Conservation (phyloP, 2,329 filamentous ascomycete genomes). For the Fusarium pseudoanthophilum region DNA sequence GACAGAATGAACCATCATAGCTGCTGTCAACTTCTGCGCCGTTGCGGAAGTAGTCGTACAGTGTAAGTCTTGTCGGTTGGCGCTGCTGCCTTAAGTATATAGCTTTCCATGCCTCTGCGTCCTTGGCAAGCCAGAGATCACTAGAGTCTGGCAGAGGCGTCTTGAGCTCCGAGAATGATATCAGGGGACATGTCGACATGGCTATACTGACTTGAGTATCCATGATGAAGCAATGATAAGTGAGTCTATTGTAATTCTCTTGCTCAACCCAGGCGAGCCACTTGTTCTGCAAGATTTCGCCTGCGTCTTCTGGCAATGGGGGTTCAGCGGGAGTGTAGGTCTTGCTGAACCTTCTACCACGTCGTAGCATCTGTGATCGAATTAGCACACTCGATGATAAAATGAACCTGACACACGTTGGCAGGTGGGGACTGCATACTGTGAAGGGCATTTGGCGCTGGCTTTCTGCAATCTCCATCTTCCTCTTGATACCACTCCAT, state of each 20-base stretch:
- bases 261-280: background rate
- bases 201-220: background rate
- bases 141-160: background rate
- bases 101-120: background rate
- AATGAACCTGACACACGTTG: fast-evolving
- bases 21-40: background rate
- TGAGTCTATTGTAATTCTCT: background rate
- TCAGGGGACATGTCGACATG: background rate
- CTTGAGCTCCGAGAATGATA: background rate
- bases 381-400: background rate
- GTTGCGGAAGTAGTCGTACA: background rate
- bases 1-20: background rate
- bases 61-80: background rate
- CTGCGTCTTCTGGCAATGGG: background rate
- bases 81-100: background rate
- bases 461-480: background rate
- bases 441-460: background rate
- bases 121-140: background rate
- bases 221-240: background rate
- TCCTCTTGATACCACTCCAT: background rate
- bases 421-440: background rate
- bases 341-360: background rate
- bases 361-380: background rate
- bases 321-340: background rate
- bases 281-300: background rate